Evolutionary conservation across 1,284 basidiomycete genomes (phyloP).

Genomic region (Boletus mariae): DNA sequence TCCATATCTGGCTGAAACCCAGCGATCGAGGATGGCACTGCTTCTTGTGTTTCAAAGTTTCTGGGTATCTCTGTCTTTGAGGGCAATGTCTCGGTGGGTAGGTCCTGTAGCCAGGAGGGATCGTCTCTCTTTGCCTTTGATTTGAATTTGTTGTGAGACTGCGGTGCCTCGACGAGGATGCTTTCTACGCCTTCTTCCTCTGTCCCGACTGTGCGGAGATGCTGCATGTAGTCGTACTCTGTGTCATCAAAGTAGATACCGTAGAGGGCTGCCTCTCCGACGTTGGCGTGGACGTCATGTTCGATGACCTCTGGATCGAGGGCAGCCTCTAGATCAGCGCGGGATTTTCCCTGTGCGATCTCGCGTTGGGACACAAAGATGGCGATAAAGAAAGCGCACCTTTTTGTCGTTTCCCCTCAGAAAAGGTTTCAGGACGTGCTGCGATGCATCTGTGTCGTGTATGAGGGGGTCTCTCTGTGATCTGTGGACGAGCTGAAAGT

Average conservation of each 20-base stretch:
- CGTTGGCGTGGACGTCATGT: conserved; percentile 45
- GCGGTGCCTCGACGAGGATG: conserved; percentile 70
- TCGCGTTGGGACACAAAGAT: conserved; percentile 5
- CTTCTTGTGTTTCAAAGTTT: conserved; percentile 70
- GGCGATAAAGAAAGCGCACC: conserved; percentile 35
- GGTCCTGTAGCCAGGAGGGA: conserved; percentile 41
- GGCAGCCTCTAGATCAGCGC: conserved; percentile 66
- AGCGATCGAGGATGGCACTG: conserved; percentile 76
- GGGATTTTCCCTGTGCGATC: conserved; percentile 63
- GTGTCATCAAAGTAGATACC: conserved; percentile 97
- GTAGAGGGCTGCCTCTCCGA: conserved; percentile 88
- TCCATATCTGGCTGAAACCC: conserved; percentile 98
- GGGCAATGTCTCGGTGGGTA: conserved; percentile 73
- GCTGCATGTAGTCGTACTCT: conserved; percentile 99
- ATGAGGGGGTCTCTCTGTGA: conserved; percentile 95
- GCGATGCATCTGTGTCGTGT: conserved; percentile 87
- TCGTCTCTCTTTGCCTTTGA: conserved; percentile 38
- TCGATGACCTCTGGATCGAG: conserved; percentile 60
- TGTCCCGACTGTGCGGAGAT: conserved; percentile 75
- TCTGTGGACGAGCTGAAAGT: conserved; percentile 96
- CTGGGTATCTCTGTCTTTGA: conserved; percentile 71
- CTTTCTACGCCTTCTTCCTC: conserved; percentile 76
- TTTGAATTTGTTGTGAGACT: conserved; percentile 35
- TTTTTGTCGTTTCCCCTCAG: conserved; percentile 71
- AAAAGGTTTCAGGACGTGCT: conserved; percentile 85